phyloP scores from a whole-genome alignment of 129 eudicot species.

The Gnaphalium uliginosum region DNA sequence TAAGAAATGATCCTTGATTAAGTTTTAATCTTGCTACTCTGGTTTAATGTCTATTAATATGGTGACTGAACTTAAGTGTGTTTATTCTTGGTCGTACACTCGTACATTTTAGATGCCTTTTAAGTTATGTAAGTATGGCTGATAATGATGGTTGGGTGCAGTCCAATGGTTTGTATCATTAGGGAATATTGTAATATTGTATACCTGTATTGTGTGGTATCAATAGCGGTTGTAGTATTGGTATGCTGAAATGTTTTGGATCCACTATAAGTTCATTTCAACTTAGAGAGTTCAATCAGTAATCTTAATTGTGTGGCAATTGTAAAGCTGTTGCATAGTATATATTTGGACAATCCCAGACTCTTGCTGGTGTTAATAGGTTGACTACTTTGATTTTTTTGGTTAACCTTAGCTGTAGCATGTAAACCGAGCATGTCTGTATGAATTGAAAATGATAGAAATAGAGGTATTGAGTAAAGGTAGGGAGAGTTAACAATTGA shows the following conservation, averaged over 20 bases:
- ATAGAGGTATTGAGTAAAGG: background rate
- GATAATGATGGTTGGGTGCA: background rate
- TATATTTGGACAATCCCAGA: background rate
- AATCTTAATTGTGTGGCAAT: background rate
- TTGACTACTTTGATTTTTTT: background rate
- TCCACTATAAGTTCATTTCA: background rate
- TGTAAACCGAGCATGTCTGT: background rate
- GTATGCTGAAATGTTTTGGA: constrained; percentile 6
- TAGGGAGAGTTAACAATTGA: background rate
- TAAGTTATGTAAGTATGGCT: background rate
- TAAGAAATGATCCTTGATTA: background rate
- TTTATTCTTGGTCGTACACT: background rate
- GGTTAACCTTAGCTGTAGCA: background rate
- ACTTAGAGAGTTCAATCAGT: background rate
- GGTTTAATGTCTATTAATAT: constrained; percentile 7
- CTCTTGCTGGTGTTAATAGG: background rate
- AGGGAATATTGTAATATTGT: background rate
- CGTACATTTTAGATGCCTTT: background rate
- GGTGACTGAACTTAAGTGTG: background rate
- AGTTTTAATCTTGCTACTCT: background rate
- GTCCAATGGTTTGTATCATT: background rate
- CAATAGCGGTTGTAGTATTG: background rate
- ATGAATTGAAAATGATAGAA: background rate
- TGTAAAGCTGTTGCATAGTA: background rate
- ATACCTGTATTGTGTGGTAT: background rate